Evolutionary conservation across 495 filamentous ascomycete species (phyloP).

Genomic region (Barbatosphaeria neglecta): DNA sequence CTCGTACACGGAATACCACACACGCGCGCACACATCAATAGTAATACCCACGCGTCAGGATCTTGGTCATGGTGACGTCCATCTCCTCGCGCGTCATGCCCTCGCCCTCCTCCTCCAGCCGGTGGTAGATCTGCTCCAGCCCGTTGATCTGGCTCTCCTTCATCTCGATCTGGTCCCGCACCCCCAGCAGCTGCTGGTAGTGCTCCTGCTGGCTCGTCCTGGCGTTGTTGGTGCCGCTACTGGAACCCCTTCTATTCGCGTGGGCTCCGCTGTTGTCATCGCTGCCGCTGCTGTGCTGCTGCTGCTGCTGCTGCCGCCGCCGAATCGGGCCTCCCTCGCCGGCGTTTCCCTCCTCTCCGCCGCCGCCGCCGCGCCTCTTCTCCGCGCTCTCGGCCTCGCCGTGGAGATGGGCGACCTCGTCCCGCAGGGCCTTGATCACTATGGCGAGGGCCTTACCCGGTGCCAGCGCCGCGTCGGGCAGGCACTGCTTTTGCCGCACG

Average conservation of each 20-base stretch:
- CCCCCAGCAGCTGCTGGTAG: background rate
- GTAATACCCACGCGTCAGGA: background rate
- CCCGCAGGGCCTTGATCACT: constrained; percentile 67
- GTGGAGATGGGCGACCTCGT: constrained; percentile 75
- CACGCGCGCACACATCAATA: background rate
- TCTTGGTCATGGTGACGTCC: background rate
- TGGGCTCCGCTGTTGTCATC: background rate
- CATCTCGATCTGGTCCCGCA: background rate
- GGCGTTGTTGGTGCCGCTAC: constrained; percentile 3
- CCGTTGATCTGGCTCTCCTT: background rate
- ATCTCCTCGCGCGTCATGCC: background rate
- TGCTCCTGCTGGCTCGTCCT: background rate
- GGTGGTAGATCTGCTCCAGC: background rate
- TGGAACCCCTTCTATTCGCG: background rate
- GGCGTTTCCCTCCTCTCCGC: no score
- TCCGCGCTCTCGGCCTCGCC: constrained; percentile 46
- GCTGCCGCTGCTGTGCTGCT: background rate
- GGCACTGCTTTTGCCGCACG: constrained; percentile 54
- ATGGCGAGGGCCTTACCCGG: constrained; percentile 67
- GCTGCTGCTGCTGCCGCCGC: no score
- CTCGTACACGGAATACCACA: no score
- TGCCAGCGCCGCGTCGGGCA: constrained; percentile 61
- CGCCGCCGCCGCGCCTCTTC: no score
- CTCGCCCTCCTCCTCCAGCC: background rate
- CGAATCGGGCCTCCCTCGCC: no score